Base-by-base conservation (phyloP, 768 basidiomycete species). In the Auricularia sp. region DNA sequence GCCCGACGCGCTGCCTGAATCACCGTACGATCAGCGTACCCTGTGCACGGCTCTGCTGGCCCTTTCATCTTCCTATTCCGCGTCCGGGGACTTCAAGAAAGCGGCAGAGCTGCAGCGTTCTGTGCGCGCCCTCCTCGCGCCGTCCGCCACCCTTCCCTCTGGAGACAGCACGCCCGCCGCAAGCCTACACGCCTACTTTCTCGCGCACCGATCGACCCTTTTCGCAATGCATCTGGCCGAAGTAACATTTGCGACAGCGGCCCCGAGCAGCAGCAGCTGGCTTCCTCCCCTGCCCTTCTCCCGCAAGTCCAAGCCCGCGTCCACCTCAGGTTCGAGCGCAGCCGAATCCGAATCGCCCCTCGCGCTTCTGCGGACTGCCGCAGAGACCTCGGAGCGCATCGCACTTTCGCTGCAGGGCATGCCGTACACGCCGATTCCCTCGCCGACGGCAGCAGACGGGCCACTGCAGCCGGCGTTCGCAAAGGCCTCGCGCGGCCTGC, bases 191-290 rank as follows among this genome's bases (percentile, higher is more conserved):
- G 74, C 78, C 0, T 73, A 89, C 5, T 89, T 82, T 68, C 75
- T 91, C 54, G 80, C 89, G 35, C 89, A 92, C 66, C 86, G 88
- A 47, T 83, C 87, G 16, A 83, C 90, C n/a, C 76, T 92, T 11
- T 74, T 92, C 59, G 85, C 85, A 14, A 78, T 87, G 13, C 90
- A 92, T 70, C 82, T 85, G 14, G 89, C 88, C 0, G 88, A 92
- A 74, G 88, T 92, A 11, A 75, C 83, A 10, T 80, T 85, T 70
- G 85, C 85, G 29, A 29, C 29, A 16, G 3, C 73, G 77, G 21
- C 72, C 73, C 39, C 69, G 78, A 16, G 77, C 82, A 33, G 70
- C 76, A 3, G 29, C 7, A 24, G 45, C 63, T 34, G 33, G 37
- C 14, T 65, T 29, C 16, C 62, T 36, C 3, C 45, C 62, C 29